phyloP scores from a whole-genome alignment of 306 rosid genomes.

The Sindora glabra region DNA sequence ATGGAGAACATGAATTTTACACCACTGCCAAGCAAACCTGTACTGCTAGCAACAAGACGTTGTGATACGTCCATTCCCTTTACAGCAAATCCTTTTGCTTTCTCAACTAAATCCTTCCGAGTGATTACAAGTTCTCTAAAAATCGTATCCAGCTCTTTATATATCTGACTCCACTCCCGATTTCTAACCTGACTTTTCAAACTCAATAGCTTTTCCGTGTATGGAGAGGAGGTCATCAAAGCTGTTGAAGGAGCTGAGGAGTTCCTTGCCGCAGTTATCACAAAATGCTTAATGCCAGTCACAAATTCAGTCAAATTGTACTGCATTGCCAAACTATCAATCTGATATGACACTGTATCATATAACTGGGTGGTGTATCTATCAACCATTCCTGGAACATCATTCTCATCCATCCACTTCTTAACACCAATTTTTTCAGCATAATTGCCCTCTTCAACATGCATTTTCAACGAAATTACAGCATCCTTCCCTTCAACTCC shows the following conservation, averaged over 20 bases:
- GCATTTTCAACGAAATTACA: conserved; percentile 64
- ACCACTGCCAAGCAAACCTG: conserved; percentile 64
- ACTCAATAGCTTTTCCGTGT: conserved; percentile 62
- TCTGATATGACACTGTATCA: conserved; percentile 71
- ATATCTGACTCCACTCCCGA: conserved; percentile 75
- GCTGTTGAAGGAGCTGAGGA: conserved; percentile 33
- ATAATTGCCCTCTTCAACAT: conserved; percentile 77
- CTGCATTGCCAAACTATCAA: conserved; percentile 82
- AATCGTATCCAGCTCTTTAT: conserved; percentile 54
- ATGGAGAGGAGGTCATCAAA: conserved; percentile 43
- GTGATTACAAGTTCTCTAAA: conserved; percentile 64
- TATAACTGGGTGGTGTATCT: conserved; percentile 64
- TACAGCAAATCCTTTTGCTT: conserved; percentile 72
- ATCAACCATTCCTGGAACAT: conserved; percentile 80
- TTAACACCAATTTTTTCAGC: conserved; percentile 74
- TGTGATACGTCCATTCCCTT: conserved; percentile 73
- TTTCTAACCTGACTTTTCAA: conserved; percentile 50
- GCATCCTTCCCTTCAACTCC: conserved; percentile 96
- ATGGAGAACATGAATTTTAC: conserved; percentile 56
- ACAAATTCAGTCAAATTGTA: conserved; percentile 82
- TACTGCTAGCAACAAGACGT: conserved; percentile 57
- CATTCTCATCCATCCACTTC: conserved; percentile 97
- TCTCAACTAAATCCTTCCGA: conserved; percentile 72
- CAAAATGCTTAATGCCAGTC: conserved; percentile 81
- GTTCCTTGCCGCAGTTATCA: conserved; percentile 34